Evolutionary conservation across 495 filamentous ascomycete species (phyloP).

Genomic region (Penicillium manginii): DNA sequence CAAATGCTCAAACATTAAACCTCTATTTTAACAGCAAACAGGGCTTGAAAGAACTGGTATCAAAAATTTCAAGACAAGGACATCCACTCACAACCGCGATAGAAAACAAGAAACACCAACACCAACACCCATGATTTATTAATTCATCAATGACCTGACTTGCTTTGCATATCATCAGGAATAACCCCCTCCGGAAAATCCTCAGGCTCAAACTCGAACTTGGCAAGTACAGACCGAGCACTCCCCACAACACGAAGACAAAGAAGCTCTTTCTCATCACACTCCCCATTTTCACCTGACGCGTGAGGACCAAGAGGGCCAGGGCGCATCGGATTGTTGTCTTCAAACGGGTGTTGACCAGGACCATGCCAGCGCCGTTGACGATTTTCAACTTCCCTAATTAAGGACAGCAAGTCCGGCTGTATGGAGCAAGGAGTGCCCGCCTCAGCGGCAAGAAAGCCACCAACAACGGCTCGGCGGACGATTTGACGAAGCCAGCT

Average conservation of each 20-base stretch:
- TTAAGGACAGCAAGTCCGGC: constrained; percentile 39
- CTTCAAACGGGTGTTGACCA: constrained; percentile 27
- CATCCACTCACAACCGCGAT: too few relatives aligned
- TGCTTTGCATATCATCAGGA: constrained; percentile 14
- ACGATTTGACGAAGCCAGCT: constrained; percentile 46
- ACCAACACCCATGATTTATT: too few relatives aligned
- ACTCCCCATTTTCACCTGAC: constrained; percentile 4
- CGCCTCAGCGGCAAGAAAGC: constrained; percentile 26
- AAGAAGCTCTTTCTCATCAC: constrained; percentile 37
- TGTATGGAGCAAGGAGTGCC: constrained; percentile 26
- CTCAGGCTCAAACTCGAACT: constrained; percentile 44
- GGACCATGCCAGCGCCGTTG: constrained; percentile 48
- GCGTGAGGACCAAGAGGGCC: background rate
- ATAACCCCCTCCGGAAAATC: constrained; percentile 43
- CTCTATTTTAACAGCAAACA: too few relatives aligned
- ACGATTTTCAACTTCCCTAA: constrained; percentile 46
- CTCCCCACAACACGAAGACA: constrained; percentile 45
- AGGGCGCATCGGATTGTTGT: constrained; percentile 9
- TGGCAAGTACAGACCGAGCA: constrained; percentile 41
- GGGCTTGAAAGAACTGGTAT: too few relatives aligned
- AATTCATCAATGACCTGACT: constrained; percentile 5
- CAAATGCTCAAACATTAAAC: too few relatives aligned
- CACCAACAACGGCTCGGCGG: constrained; percentile 43
- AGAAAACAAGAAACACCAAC: too few relatives aligned
- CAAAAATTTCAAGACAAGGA: too few relatives aligned